phyloP scores from a whole-genome alignment of 805 yeast species.

The Myxozyma nipponensis region DNA sequence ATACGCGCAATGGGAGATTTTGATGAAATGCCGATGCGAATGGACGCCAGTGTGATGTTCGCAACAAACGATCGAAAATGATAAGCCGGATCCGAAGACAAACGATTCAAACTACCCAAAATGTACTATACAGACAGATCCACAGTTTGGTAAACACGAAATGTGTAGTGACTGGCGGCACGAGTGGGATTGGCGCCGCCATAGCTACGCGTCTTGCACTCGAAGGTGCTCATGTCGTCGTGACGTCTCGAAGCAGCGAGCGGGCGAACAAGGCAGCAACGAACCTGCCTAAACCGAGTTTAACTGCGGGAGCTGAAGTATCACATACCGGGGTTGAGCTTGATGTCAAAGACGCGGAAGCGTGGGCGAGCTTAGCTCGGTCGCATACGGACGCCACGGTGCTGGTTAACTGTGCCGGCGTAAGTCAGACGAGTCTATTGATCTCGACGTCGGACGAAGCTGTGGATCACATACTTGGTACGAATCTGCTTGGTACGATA shows the following conservation, averaged over 20 bases:
- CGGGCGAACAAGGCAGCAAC: conserved; percentile 36
- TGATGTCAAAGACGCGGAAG: conserved; percentile 8
- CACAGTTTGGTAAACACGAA: neutral
- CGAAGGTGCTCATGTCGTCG: conserved; percentile 50
- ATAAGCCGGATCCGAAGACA: neutral
- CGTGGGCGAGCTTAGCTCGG: conserved; percentile 5
- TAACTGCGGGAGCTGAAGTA: conserved; percentile 4
- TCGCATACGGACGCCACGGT: conserved; percentile 37
- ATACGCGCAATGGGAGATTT: too few species aligned
- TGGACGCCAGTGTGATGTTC: neutral
- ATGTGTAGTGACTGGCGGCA: conserved; percentile 49
- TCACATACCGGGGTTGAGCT: conserved; percentile 15
- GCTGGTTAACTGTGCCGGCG: conserved; percentile 56
- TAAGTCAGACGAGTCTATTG: conserved; percentile 55
- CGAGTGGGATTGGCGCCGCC: conserved; percentile 61
- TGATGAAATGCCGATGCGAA: too few species aligned
- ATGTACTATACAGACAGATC: neutral
- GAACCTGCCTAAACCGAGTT: conserved; percentile 10
- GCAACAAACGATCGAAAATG: neutral
- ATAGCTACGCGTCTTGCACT: conserved; percentile 51
- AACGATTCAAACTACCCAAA: too few species aligned
- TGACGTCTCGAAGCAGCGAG: conserved; percentile 48
- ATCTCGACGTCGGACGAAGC: conserved; percentile 42
- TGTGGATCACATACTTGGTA: conserved; percentile 46
- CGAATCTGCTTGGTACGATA: conserved; percentile 62